phyloP scores from a whole-genome alignment of 2,329 filamentous ascomycete genomes.

The Onygenales sp. region DNA sequence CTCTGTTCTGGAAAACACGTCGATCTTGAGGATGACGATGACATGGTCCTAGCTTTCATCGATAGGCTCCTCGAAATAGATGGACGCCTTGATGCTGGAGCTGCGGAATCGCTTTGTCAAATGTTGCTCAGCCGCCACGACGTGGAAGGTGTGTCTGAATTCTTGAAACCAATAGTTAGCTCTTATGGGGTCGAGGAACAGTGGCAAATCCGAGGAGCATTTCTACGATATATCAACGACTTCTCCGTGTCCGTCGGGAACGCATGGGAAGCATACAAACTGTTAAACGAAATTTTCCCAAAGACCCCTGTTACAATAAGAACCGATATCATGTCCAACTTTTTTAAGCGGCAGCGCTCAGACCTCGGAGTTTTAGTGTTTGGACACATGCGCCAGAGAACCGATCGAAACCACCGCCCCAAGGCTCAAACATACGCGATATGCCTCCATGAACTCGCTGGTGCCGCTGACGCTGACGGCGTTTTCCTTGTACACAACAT shows the following conservation, averaged over 20 bases:
- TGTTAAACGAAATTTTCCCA: conserved; percentile 49
- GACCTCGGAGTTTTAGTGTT: conserved; percentile 85
- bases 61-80: conserved; percentile 63
- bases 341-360: conserved; percentile 66
- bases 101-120: conserved; percentile 62
- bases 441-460: conserved; percentile 67
- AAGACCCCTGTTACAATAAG: conserved; percentile 58
- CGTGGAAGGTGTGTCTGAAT: conserved; percentile 67
- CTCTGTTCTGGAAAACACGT: conserved; percentile 54
- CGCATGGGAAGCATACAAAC: conserved; percentile 51
- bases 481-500: conserved; percentile 79
- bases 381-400: conserved; percentile 82
- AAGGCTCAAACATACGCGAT: conserved; percentile 64
- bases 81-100: conserved; percentile 61
- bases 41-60: conserved; percentile 60
- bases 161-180: conserved; percentile 58
- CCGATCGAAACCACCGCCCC: conserved; percentile 54
- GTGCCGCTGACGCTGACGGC: conserved; percentile 50
- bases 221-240: conserved; percentile 61
- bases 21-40: conserved; percentile 57
- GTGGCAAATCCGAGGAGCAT: conserved; percentile 52
- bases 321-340: conserved; percentile 66
- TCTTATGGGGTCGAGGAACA: conserved; percentile 48
- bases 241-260: conserved; percentile 47
- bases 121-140: conserved; percentile 69